These are phyloP conservation scores for Parietaria judaica DNA, from an alignment of 306 rosid genomes.

Conservation along the genomic window DNA sequence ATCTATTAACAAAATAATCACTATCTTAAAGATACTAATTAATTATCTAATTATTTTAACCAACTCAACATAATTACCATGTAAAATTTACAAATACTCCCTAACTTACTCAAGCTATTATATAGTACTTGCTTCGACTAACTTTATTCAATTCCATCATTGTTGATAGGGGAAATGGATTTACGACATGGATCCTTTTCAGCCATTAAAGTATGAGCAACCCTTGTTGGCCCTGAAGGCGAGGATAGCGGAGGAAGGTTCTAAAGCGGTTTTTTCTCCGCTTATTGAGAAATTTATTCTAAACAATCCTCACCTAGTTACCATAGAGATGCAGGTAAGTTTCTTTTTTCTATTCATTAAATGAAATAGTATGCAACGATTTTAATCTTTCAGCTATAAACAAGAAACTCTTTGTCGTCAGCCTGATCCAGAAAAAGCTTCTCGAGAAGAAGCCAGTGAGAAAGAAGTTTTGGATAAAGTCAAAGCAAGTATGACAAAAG, in stretches of 20 bases:
- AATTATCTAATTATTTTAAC: too few relatives aligned
- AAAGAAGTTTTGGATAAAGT: constrained; percentile 63
- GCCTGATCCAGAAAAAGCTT: constrained; percentile 94
- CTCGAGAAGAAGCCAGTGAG: constrained; percentile 76
- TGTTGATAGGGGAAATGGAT: constrained; percentile 88
- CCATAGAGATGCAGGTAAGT: constrained; percentile 91
- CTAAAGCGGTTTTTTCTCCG: constrained; percentile 86
- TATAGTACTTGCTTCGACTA: background rate
- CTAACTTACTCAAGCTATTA: background rate
- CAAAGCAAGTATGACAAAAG: constrained; percentile 74
- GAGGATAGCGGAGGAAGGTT: constrained; percentile 76
- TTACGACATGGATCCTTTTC: constrained; percentile 95
- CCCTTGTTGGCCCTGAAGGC: constrained; percentile 83
- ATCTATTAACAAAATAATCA: too few relatives aligned
- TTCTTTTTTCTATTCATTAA: constrained; percentile 8
- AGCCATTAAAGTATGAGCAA: constrained; percentile 84
- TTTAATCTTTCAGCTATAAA: constrained; percentile 15
- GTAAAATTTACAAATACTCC: too few relatives aligned
- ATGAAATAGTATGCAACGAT: background rate
- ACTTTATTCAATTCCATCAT: constrained; percentile 1
- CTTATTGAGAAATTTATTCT: constrained; percentile 76
- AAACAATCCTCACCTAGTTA: constrained; percentile 79
- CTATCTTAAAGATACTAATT: too few relatives aligned
- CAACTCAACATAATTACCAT: too few relatives aligned
- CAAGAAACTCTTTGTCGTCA: constrained; percentile 29